phyloP scores from a whole-genome alignment of 2,329 filamentous ascomycete species.

The Fusarium foetens region DNA sequence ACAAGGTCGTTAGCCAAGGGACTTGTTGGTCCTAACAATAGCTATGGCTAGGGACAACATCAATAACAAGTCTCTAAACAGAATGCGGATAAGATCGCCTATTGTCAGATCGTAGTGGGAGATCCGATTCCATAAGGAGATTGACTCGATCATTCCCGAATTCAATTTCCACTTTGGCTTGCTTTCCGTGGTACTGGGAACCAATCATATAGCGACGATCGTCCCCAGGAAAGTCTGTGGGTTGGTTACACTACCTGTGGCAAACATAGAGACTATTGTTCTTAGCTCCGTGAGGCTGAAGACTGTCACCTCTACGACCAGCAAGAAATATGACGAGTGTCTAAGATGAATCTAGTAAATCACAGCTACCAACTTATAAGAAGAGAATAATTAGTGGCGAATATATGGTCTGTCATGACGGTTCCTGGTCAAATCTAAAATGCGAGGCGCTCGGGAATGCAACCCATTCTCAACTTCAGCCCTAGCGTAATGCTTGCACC shows the following conservation, averaged over 20 bases:
- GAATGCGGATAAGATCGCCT: neutral
- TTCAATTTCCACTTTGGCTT: neutral
- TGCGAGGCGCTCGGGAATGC: neutral
- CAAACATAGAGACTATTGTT: neutral
- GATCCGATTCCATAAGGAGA: neutral
- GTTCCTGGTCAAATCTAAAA: too few species aligned
- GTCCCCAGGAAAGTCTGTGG: neutral
- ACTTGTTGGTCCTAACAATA: neutral
- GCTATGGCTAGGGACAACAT: neutral
- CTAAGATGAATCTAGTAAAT: too few species aligned
- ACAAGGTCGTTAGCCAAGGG: neutral
- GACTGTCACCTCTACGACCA: too few species aligned
- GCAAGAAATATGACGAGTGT: too few species aligned
- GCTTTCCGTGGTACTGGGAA: neutral
- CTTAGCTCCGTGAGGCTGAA: neutral
- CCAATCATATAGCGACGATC: neutral
- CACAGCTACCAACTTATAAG: too few species aligned
- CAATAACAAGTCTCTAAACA: neutral
- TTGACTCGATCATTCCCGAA: neutral
- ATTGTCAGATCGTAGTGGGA: neutral
- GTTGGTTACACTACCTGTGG: neutral
- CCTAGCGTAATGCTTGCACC: neutral
- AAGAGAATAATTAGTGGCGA: neutral
- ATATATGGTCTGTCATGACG: accelerated
- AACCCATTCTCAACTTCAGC: neutral